Base-by-base conservation (phyloP, 2,329 filamentous ascomycete species). In the Alternaria brassicae region DNA sequence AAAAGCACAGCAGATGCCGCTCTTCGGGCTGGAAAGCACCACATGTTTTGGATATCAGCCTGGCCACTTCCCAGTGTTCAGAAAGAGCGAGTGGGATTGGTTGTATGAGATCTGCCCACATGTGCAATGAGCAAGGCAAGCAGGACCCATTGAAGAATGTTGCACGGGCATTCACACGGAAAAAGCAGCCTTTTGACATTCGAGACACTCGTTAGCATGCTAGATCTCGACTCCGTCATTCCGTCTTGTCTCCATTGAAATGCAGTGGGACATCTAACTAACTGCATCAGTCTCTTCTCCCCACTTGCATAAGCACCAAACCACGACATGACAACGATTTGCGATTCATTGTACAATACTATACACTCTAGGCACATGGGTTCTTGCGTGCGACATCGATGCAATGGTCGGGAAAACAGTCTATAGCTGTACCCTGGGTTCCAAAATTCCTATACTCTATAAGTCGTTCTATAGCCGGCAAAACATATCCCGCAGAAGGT, bases 211-310 rank as follows among this genome's bases (percentile, higher is more conserved):
- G 44, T 17, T 34, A 32, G 12, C 30, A 19, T 34, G 8, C 13
- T 36, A 32, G 13, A 21, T 34, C 9, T 21, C 1, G 12, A 23
- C 3, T 32, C 9, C 27, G 27, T 28, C 9, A 27, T 41, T 23
- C 1, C 3, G 1, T 37, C 17, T 12, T 34, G 27, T n/a, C 8
- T 13, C 9, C 3, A 15, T 15, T 17, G 7, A 41, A 34, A 21
- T 53, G 7, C 17, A 4, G 17, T 40, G 9, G 47, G 12, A 13
- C 6, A 48, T n/a, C 17, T 47, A n/a, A 60, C 72, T 76, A 42
- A 75, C 67, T 17, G 13, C 2, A 23, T 42, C 39, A 78, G 76
- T 52, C 75, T 78, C 65, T 77, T 78, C 68, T 78, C 76, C 56
- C 76, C 76, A 30, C 72, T 78, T 58, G 76, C 74, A 60, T 78